Percentiles rank a stretch among this genome's conserved stretches.
Evolutionary conservation across 345 rosid genomes (phyloP).

Genomic region (Dipteronia sinensis): DNA sequence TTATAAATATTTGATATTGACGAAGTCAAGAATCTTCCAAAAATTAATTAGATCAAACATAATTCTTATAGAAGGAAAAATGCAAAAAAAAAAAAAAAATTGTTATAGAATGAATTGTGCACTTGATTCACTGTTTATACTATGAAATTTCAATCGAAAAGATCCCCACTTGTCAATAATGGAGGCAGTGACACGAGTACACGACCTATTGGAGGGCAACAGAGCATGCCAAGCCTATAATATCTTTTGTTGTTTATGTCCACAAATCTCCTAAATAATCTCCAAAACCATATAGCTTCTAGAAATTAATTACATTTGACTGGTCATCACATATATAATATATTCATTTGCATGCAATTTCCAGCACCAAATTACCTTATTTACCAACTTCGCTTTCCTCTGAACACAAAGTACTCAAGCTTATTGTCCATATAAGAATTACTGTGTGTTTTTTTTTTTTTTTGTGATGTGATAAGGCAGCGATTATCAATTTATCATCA

Average conservation of each 20-base stretch:
- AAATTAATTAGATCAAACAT: too few species aligned
- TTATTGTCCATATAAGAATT: not conserved
- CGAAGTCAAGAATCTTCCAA: too few species aligned
- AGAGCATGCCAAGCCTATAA: too few species aligned
- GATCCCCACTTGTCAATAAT: not conserved
- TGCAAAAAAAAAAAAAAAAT: too few species aligned
- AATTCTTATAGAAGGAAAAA: too few species aligned
- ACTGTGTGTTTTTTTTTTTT: too few species aligned
- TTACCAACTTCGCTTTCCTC: too few species aligned
- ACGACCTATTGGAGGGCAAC: not conserved
- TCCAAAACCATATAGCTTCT: not conserved
- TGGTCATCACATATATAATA: not conserved
- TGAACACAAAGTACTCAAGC: not conserved
- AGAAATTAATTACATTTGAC: not conserved
- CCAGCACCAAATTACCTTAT: not conserved
- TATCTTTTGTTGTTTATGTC: not conserved
- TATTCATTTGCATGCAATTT: not conserved
- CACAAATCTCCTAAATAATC: not conserved
- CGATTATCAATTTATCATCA: too few species aligned
- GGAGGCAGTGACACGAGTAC: not conserved
- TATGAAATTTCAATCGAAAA: too few species aligned
- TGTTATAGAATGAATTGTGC: too few species aligned
- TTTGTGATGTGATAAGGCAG: too few species aligned
- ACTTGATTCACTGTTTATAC: not conserved
- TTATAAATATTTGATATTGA: too few species aligned